phyloP scores from a whole-genome alignment of 2,329 filamentous ascomycete genomes.

The Endoconidiophora polonica region DNA sequence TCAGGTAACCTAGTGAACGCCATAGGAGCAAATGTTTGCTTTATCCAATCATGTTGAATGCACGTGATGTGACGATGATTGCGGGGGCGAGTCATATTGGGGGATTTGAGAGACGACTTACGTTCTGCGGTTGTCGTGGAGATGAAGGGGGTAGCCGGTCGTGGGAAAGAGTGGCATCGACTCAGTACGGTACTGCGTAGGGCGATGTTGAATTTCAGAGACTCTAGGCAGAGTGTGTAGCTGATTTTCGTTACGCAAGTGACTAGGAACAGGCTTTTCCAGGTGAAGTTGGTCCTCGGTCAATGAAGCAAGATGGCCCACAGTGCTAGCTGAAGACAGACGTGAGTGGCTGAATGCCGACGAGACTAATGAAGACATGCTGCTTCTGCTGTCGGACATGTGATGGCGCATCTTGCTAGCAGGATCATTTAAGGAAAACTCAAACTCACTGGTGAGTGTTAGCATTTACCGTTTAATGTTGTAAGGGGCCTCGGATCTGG shows the following conservation, averaged over 20 bases:
- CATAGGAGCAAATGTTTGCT: no score
- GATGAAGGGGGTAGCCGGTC: conserved; percentile 3
- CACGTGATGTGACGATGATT: no score
- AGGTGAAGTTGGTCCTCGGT: conserved; percentile 12
- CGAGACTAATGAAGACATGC: conserved; percentile 32
- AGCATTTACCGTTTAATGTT: neutral
- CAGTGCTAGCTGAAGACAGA: conserved; percentile 36
- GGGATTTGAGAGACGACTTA: conserved; percentile 1
- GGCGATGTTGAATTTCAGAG: conserved; percentile 8
- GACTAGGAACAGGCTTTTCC: conserved; percentile 9
- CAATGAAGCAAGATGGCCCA: conserved; percentile 20
- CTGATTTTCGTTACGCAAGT: conserved; percentile 5
- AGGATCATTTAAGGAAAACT: conserved; percentile 8
- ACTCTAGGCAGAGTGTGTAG: conserved; percentile 9
- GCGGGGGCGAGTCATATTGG: no score
- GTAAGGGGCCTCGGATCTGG: neutral
- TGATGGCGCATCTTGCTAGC: conserved; percentile 20
- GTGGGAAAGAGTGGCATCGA: conserved; percentile 10
- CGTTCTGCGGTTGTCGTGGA: conserved; percentile 7
- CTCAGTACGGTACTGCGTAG: conserved; percentile 11
- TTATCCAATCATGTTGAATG: no score
- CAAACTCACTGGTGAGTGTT: conserved; percentile 8
- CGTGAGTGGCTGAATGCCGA: conserved; percentile 30
- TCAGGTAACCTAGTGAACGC: no score
- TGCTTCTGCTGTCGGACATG: conserved; percentile 36